A percentile compares a stretch with the other conserved stretches of the same genome.
Conservation (phyloP, 2,329 filamentous ascomycete species). For the Drechslerella dactyloides region DNA sequence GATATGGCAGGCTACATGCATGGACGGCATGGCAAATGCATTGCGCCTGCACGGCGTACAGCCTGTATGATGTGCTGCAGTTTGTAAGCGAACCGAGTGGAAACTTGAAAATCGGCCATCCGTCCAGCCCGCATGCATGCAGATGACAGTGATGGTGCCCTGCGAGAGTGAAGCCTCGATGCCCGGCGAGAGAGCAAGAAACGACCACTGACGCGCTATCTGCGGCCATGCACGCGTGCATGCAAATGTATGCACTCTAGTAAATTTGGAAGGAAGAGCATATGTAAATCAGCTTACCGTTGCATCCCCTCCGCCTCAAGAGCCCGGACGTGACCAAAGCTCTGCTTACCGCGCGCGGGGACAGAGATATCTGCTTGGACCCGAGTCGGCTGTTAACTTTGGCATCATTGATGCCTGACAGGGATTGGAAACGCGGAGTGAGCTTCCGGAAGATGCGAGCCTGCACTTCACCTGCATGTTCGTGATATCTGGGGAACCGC, state of each 20-base stretch:
- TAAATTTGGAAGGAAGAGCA: slow-evolving; percentile 33
- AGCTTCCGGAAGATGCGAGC: slow-evolving; percentile 2
- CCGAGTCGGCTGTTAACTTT: slow-evolving; percentile 34
- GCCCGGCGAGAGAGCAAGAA: not conserved
- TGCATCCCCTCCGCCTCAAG: slow-evolving; percentile 48
- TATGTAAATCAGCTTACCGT: slow-evolving; percentile 49
- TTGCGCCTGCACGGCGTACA: slow-evolving; percentile 26
- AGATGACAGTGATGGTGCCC: slow-evolving; percentile 17
- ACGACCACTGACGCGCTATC: not conserved
- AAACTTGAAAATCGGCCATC: slow-evolving; percentile 27
- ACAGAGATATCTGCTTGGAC: slow-evolving; percentile 35
- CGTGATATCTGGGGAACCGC: slow-evolving; percentile 20
- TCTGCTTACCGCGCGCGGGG: slow-evolving; percentile 46
- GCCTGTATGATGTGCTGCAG: slow-evolving; percentile 34
- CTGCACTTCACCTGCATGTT: slow-evolving; percentile 21
- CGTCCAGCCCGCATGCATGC: slow-evolving; percentile 19
- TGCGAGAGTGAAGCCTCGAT: slow-evolving; percentile 14
- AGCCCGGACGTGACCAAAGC: not conserved
- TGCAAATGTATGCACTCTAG: slow-evolving; percentile 18
- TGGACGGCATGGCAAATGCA: slow-evolving; percentile 47
- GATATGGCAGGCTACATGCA: slow-evolving; percentile 34
- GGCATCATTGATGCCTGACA: slow-evolving; percentile 27
- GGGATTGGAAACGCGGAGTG: slow-evolving; percentile 16
- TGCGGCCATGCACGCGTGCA: slow-evolving; percentile 4
- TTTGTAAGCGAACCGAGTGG: slow-evolving; percentile 43